Percentiles rank a stretch among this genome's conserved stretches.
phyloP scores from a whole-genome alignment of 177 flowering plant genomes.

The Vitis hybrid region DNA sequence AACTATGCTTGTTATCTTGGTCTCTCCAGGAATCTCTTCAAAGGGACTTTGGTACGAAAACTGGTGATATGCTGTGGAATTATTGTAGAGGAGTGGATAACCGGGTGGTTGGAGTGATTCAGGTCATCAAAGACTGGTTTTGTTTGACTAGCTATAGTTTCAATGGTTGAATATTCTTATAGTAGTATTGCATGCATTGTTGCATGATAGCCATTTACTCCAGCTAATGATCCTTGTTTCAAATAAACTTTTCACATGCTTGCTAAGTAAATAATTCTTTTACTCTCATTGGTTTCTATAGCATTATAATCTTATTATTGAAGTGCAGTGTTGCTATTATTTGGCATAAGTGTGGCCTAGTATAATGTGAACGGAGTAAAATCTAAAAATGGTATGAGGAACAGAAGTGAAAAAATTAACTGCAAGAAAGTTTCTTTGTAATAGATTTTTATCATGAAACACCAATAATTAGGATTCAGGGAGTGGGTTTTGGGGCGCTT shows the following conservation, averaged over 20 bases:
- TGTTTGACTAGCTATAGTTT: slow-evolving; percentile 1
- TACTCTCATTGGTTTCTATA: too few relatives aligned
- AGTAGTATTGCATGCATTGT: too few relatives aligned
- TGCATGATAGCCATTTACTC: not conserved
- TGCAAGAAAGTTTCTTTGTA: not conserved
- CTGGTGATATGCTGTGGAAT: slow-evolving; percentile 95
- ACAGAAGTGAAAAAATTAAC: not conserved
- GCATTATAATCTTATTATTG: not conserved
- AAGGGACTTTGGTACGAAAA: slow-evolving; percentile 79
- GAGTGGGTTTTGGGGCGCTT: too few relatives aligned
- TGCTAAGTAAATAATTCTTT: too few relatives aligned
- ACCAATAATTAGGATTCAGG: too few relatives aligned
- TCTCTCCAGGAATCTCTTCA: slow-evolving; percentile 73
- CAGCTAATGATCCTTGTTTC: slow-evolving; percentile 1
- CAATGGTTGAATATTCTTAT: not conserved
- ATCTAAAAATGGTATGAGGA: not conserved
- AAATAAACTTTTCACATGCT: not conserved
- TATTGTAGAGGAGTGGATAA: slow-evolving; percentile 84
- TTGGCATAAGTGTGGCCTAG: not conserved
- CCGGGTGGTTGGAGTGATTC: slow-evolving; percentile 70
- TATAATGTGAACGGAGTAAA: not conserved
- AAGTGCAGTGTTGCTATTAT: not conserved
- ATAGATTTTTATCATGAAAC: not conserved
- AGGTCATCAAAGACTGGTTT: slow-evolving; percentile 41
- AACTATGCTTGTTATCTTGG: not conserved